phyloP scores from a whole-genome alignment of 2,329 filamentous ascomycete genomes.

The Arachnopeziza araneosa region DNA sequence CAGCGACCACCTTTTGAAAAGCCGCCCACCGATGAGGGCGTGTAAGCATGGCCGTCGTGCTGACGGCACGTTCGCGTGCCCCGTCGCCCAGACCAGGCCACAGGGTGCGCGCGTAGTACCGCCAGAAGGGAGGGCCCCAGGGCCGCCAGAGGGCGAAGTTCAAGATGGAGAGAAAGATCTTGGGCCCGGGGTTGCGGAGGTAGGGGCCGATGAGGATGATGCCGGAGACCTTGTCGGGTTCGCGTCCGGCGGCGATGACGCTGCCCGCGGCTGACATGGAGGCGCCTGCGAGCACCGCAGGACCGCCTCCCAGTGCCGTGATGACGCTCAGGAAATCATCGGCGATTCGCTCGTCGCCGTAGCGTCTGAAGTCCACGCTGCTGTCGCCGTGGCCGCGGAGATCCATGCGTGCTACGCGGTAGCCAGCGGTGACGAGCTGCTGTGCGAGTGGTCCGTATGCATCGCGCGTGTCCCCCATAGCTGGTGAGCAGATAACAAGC shows the following conservation, averaged over 20 bases:
- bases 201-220: conserved; percentile 1
- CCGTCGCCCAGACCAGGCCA: conserved; percentile 5
- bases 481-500: conserved; percentile 7
- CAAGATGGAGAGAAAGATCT: neutral
- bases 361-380: neutral
- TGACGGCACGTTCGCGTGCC: neutral
- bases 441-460: conserved; percentile 2
- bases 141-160: conserved; percentile 1
- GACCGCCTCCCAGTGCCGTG: neutral
- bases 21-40: conserved; percentile 2
- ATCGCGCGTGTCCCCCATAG: conserved; percentile 7
- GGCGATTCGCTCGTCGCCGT: conserved; percentile 4
- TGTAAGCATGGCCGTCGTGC: neutral
- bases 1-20: neutral
- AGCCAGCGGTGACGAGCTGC: conserved; percentile 5
- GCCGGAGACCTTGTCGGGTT: conserved; percentile 1
- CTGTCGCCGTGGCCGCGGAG: conserved; percentile 10
- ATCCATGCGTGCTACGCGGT: conserved; percentile 3
- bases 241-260: conserved; percentile 1
- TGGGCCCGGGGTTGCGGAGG: conserved; percentile 1
- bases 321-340: conserved; percentile 5
- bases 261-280: conserved; percentile 2
- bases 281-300: conserved; percentile 3
- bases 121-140: conserved; percentile 3
- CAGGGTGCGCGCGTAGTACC: neutral